Evolutionary conservation across 1,284 basidiomycete genomes (phyloP).

Genomic region (Boletus sp.): DNA sequence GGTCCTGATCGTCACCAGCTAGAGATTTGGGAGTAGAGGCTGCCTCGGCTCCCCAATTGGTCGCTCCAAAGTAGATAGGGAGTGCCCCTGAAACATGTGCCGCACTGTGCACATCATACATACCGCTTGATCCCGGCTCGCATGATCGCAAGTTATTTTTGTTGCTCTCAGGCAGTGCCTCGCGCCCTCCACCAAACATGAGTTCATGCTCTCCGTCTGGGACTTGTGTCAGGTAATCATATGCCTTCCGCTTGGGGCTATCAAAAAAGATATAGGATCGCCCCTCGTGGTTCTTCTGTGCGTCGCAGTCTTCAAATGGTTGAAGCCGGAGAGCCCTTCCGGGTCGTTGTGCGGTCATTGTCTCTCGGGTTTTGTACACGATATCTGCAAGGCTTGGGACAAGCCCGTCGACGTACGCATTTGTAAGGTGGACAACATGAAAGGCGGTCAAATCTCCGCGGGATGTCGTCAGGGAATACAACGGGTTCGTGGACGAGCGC

Average conservation of each 20-base stretch:
- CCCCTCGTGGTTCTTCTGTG: constrained; percentile 37
- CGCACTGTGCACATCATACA: constrained; percentile 45
- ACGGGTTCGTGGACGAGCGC: constrained; percentile 25
- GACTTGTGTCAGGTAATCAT: constrained; percentile 78
- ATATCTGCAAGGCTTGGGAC: constrained; percentile 62
- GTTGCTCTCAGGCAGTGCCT: constrained; percentile 32
- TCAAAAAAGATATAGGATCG: constrained; percentile 66
- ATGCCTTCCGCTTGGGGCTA: constrained; percentile 43
- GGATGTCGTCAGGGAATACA: constrained; percentile 55
- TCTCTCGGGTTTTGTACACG: constrained; percentile 60
- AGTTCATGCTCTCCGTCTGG: constrained; percentile 53
- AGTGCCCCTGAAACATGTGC: constrained; percentile 52
- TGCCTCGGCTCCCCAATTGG: constrained; percentile 42
- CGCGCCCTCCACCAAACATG: constrained; percentile 63
- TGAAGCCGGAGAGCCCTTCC: constrained; percentile 41
- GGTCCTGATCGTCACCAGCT: background rate
- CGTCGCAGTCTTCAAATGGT: constrained; percentile 28
- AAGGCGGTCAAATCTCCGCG: constrained; percentile 55
- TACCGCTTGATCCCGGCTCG: constrained; percentile 47
- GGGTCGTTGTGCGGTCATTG: constrained; percentile 70
- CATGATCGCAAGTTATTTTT: constrained; percentile 34
- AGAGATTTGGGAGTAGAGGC: constrained; percentile 11
- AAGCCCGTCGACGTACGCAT: constrained; percentile 74
- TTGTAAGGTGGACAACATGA: constrained; percentile 80
- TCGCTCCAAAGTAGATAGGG: constrained; percentile 49